Evolutionary conservation across 306 rosid genomes (phyloP), one percentile per base, ranked within the genome.

Genomic region (Cicer judaicum): DNA sequence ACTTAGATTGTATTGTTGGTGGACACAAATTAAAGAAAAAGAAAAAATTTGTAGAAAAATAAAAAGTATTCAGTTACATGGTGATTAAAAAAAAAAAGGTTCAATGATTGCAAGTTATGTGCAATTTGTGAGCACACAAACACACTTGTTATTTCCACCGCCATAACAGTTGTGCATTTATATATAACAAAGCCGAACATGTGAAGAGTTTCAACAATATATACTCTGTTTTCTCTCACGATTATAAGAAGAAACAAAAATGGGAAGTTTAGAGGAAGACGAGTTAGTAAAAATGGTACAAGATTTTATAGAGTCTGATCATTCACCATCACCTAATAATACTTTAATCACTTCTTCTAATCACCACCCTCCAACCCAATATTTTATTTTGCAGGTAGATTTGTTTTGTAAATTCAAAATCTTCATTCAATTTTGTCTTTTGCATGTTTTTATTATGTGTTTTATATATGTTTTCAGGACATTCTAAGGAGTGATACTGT

Each of bases 181-280:
- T 53, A 70, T 60, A 60, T 60, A 70, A 78, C n/a, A 63, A 79
- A 41, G 7, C 36, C 13, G 4, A 36, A 57, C 47, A 12, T 47
- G 59, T 36, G 49, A 12, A 40, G 7, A 43, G 21, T 14, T 69
- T 9, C 50, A 41, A 41, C 40, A 2, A 60, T 34, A 24, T 24
- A 24, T 24, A 29, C 56, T 75, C 81, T 46, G 7, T 70, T 75
- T 68, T 72, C 68, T 61, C 42, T 60, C 40, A 21, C 29, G 48
- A 65, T 57, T 10, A 44, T 1, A 59, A 18, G 18, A 52, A 38
- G 40, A 16, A 16, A 1, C 2, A 73, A 43, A 66, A 13, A 88
- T 91, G 96, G 88, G 72, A 15, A 88, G 91, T 79, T 47, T 85
- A 48, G 96, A 87, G 29, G 96, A 91, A 72, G 91, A 88, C 4